Conservation (phyloP, 805 yeast genomes). For the Ascoidea rubescens region DNA sequence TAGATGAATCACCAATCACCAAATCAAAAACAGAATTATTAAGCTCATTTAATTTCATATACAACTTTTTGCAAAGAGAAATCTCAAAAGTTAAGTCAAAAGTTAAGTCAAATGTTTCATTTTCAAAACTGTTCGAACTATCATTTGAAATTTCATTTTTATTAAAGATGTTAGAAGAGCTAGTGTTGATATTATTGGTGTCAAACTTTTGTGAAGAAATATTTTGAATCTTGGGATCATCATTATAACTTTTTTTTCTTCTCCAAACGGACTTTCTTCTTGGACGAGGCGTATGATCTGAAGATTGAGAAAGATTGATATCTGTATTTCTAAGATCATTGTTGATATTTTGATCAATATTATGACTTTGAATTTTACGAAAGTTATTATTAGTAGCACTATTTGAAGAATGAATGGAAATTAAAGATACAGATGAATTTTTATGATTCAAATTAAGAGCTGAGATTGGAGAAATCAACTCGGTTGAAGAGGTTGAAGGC, state of each 20-base stretch:
- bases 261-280: background rate
- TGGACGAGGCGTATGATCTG: background rate
- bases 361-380: too few species aligned
- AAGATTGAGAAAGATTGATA: background rate
- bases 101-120: background rate
- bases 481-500: too few species aligned
- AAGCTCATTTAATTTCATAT: background rate
- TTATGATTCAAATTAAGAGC: too few species aligned
- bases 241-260: background rate
- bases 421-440: too few species aligned
- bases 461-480: too few species aligned
- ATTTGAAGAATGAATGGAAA: too few species aligned
- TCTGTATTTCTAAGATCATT: background rate
- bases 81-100: background rate
- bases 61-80: background rate
- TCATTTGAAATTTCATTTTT: background rate
- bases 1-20: too few species aligned
- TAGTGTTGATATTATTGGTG: background rate
- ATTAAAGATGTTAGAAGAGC: background rate
- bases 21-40: too few species aligned
- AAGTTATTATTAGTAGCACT: too few species aligned
- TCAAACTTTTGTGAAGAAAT: background rate
- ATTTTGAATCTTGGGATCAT: background rate
- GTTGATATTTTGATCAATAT: too few species aligned
- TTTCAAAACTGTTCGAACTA: background rate